A percentile compares a stretch with the other conserved stretches of the same genome.
phyloP scores from a whole-genome alignment of 2,329 filamentous ascomycete genomes.

The Thelonectria rubi region DNA sequence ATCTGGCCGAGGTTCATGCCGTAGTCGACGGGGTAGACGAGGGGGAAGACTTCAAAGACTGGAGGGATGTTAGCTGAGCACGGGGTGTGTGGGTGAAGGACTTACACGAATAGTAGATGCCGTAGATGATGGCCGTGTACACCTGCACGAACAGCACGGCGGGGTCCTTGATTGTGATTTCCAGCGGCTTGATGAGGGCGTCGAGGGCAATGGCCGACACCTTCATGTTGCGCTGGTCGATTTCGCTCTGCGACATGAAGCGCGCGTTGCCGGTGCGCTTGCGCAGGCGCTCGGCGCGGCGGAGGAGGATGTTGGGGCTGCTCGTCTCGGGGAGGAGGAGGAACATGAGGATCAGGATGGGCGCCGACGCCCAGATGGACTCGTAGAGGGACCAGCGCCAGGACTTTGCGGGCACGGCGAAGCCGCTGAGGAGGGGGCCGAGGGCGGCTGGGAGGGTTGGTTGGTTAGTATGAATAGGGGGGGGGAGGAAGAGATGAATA shows the following conservation, averaged over 20 bases:
- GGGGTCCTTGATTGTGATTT: constrained; percentile 69
- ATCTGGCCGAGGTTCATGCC: constrained; percentile 66
- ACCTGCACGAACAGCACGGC: constrained; percentile 69
- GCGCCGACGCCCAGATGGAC: constrained; percentile 68
- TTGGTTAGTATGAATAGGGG: constrained; percentile 49
- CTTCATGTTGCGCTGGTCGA: constrained; percentile 66
- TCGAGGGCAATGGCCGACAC: constrained; percentile 58
- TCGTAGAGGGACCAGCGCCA: constrained; percentile 75
- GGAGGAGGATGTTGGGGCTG: constrained; percentile 66
- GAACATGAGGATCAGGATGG: constrained; percentile 68
- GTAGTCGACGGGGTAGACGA: constrained; percentile 69
- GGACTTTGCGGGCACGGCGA: constrained; percentile 62
- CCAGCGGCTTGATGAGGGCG: constrained; percentile 67
- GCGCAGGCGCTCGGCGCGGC: constrained; percentile 68
- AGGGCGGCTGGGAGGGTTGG: constrained; percentile 56
- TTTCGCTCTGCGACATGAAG: constrained; percentile 70
- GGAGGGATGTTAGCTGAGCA: constrained; percentile 20
- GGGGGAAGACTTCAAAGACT: constrained; percentile 72
- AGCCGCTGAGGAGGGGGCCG: constrained; percentile 69
- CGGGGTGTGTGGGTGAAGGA: background rate
- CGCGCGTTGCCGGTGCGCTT: constrained; percentile 64
- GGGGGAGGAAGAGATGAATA: background rate
- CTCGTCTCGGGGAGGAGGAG: constrained; percentile 72
- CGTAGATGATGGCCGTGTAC: constrained; percentile 70
- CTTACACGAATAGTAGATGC: constrained; percentile 66